Percentiles rank a stretch among this genome's conserved stretches.
Evolutionary conservation across 768 basidiomycete species (phyloP).

Genomic region (Boletellus ananiceps): DNA sequence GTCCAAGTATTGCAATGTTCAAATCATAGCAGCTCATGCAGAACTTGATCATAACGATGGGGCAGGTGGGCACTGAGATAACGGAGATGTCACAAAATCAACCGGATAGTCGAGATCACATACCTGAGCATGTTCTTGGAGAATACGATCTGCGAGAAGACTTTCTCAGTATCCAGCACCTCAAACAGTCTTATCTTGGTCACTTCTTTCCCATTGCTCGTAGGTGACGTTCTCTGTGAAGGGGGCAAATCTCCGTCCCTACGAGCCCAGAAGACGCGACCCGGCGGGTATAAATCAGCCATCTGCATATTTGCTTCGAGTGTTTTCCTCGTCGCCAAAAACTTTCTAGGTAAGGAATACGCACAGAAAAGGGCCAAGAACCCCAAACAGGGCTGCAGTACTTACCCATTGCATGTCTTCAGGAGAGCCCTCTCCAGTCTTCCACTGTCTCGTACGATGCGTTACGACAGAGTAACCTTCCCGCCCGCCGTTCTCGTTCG

Average conservation of each 20-base stretch:
- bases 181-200: conserved; percentile 70
- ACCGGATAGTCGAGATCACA: conserved; percentile 17
- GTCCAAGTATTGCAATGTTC: conserved; percentile 1
- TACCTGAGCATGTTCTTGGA: conserved; percentile 79
- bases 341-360: conserved; percentile 38
- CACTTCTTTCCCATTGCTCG: conserved; percentile 20
- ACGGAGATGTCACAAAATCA: conserved; percentile 1
- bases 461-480: conserved; percentile 40
- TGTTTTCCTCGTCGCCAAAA: conserved; percentile 76
- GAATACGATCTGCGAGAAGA: conserved; percentile 79
- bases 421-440: conserved; percentile 50
- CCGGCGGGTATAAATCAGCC: conserved; percentile 70
- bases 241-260: conserved; percentile 67
- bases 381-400: background rate
- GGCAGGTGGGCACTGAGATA: conserved; percentile 64
- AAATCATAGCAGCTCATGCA: conserved; percentile 61
- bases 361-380: background rate
- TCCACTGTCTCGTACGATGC: conserved; percentile 52
- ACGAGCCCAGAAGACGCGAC: conserved; percentile 75
- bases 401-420: conserved; percentile 53
- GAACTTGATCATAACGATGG: conserved; percentile 71
- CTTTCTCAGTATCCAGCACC: conserved; percentile 69
- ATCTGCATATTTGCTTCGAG: conserved; percentile 81
- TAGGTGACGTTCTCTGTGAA: conserved; percentile 29
- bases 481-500: conserved; percentile 41